Evolutionary conservation across 176 grass and related monocot species (phyloP).

Genomic region (Rhynchospora pubera): DNA sequence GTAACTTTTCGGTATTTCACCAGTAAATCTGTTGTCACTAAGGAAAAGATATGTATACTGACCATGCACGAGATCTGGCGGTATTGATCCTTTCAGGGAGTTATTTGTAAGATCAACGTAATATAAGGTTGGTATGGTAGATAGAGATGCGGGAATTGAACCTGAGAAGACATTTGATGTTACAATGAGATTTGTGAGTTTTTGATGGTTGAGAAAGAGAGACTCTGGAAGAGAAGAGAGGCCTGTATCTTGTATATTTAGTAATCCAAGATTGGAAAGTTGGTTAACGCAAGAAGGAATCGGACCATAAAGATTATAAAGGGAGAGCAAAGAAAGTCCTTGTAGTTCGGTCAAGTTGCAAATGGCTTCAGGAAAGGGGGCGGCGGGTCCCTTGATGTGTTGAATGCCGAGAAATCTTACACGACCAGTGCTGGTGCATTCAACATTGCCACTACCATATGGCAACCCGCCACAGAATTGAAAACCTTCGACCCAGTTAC

Average conservation of each 20-base stretch:
- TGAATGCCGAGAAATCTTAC: neutral
- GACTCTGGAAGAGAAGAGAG: neutral
- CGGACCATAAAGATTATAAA: neutral
- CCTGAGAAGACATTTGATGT: neutral
- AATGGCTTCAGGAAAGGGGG: neutral
- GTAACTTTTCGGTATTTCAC: conserved; percentile 11
- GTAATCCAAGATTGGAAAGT: neutral
- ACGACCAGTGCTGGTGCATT: neutral
- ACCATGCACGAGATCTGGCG: neutral
- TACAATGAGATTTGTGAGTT: neutral
- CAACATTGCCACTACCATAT: neutral
- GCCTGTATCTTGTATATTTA: neutral
- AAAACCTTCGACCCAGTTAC: neutral
- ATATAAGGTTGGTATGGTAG: neutral
- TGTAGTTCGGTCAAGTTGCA: neutral
- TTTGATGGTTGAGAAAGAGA: neutral
- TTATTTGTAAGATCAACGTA: neutral
- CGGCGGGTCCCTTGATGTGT: neutral
- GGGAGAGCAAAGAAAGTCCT: too few relatives aligned
- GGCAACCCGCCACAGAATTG: neutral
- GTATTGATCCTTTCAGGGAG: neutral
- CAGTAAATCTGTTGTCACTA: neutral
- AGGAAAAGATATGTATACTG: neutral
- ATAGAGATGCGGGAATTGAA: conserved; percentile 5
- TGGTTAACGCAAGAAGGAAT: neutral